Percentiles rank a stretch among this genome's conserved stretches.
Conservation (phyloP, 768 basidiomycete species). For the Neoboletus brunneissimus region DNA sequence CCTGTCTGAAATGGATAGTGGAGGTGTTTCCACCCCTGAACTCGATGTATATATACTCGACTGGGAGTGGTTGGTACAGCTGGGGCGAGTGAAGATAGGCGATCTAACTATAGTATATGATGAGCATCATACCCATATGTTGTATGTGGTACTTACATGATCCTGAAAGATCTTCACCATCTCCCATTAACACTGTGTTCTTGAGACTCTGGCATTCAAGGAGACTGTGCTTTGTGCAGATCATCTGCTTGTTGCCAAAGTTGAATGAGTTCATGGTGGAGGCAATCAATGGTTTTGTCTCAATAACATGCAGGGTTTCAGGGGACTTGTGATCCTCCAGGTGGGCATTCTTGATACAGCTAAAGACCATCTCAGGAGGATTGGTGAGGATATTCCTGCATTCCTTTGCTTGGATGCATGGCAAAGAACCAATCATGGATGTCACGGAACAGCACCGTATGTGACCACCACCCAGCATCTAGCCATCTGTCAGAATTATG, state of each 20-base stretch:
- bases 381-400: slow-evolving; percentile 43
- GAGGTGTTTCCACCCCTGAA: slow-evolving; percentile 69
- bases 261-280: slow-evolving; percentile 55
- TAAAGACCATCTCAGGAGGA: slow-evolving; percentile 33
- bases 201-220: slow-evolving; percentile 69
- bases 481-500: slow-evolving; percentile 31
- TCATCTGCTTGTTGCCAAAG: slow-evolving; percentile 69
- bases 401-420: slow-evolving; percentile 64
- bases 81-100: slow-evolving; percentile 63
- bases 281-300: slow-evolving; percentile 58
- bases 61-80: slow-evolving; percentile 48
- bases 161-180: slow-evolving; percentile 55
- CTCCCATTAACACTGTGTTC: slow-evolving; percentile 58
- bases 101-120: slow-evolving; percentile 36
- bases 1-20: slow-evolving; percentile 65
- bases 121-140: slow-evolving; percentile 1
- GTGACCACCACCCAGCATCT: slow-evolving; percentile 82
- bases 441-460: slow-evolving; percentile 67
- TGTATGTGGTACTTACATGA: slow-evolving; percentile 44
- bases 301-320: slow-evolving; percentile 46
- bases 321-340: slow-evolving; percentile 33
- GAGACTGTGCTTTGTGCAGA: slow-evolving; percentile 59
- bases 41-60: slow-evolving; percentile 69
- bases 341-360: slow-evolving; percentile 30
- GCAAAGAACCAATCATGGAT: slow-evolving; percentile 66